Percentiles rank a stretch among this genome's conserved stretches.
Conservation (phyloP, 805 yeast genomes). For the Candida ascalaphidarum region DNA sequence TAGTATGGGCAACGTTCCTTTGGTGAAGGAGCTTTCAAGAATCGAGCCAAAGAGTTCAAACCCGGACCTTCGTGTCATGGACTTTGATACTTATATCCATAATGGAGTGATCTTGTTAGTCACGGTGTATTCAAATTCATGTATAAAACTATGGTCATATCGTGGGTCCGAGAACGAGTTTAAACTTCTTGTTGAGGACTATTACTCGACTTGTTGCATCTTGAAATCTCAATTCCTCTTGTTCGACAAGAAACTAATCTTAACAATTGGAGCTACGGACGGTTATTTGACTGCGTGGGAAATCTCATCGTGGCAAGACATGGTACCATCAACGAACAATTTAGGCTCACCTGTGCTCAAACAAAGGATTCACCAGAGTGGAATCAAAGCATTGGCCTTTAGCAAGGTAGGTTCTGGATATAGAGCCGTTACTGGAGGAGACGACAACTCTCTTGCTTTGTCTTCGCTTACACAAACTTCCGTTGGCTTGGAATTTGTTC, state of each 20-base stretch:
- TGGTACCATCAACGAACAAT: constrained; percentile 32
- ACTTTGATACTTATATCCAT: constrained; percentile 41
- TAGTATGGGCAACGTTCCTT: constrained; percentile 21
- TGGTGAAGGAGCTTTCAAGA: constrained; percentile 40
- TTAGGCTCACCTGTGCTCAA: too few relatives aligned
- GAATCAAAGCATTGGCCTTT: too few relatives aligned
- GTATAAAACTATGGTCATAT: constrained; percentile 57
- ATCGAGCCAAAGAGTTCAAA: constrained; percentile 47
- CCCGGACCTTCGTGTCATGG: constrained; percentile 90
- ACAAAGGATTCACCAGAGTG: too few relatives aligned
- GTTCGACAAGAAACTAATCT: constrained; percentile 14
- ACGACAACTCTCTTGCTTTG: constrained; percentile 63
- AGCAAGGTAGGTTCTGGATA: too few relatives aligned
- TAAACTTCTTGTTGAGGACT: constrained; percentile 34
- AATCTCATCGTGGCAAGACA: constrained; percentile 2
- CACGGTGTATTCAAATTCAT: constrained; percentile 82
- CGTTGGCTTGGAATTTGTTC: constrained; percentile 22
- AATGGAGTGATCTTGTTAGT: constrained; percentile 46
- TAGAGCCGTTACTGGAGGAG: constrained; percentile 73
- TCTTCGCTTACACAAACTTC: constrained; percentile 11
- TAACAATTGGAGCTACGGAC: constrained; percentile 71
- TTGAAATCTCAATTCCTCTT: constrained; percentile 47
- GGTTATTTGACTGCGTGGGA: constrained; percentile 67
- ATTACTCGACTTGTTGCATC: constrained; percentile 70
- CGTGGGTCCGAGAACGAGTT: constrained; percentile 29